Evolutionary conservation across 2,329 filamentous ascomycete genomes (phyloP), one percentile per base, ranked within the genome.

Genomic region (Zasmidium cellare): DNA sequence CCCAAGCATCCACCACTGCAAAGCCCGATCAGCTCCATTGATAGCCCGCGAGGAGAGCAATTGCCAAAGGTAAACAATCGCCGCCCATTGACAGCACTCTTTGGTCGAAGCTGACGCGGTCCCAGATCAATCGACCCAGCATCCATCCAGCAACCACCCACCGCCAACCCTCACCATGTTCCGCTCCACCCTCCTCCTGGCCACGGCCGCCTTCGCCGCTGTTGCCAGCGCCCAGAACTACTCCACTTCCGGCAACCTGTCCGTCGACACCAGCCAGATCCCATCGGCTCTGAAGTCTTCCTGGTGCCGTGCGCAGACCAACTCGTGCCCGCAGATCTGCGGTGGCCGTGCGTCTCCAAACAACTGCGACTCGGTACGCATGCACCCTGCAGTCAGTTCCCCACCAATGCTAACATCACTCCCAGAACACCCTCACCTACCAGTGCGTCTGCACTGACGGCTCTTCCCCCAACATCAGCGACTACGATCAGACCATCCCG

Each of bases 251-350:
- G 67, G 76, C 60, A 72, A 74, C 46, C 61, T 73, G 65, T 70
- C 69, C 47, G 77, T 84, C 69, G 68, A 77, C 61, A 66, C 79
- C 53, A 71, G 63, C 66, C 52, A 65, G 24, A 73, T 85, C 45
- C 61, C 71, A 45, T n/a, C 66, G 2, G 54, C 69, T 45, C 64
- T 70, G 22, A 75, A 74, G 62, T 63, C 73, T 69, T 64, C 75
- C 57, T 88, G 84, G 84, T 89, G 86, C 71, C 71, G 73, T 54
- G 83, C 79, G 62, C 77, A 88, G 75, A 74, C 74, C 60, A 84
- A 85, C 73, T 80, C 79, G 46, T 89, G 86, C 75, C 83, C 82
- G 16, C 70, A 79, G 57, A 78, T 88, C 62, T 89, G 86, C 74
- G 78, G 78, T 57, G 71, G 79, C 61, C 68, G 72, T 62, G 74